A percentile compares a stretch with the other conserved stretches of the same genome.
These are phyloP conservation scores for Monosporozyma solicola DNA, from an alignment of 805 yeast genomes.

Conservation along the genomic window DNA sequence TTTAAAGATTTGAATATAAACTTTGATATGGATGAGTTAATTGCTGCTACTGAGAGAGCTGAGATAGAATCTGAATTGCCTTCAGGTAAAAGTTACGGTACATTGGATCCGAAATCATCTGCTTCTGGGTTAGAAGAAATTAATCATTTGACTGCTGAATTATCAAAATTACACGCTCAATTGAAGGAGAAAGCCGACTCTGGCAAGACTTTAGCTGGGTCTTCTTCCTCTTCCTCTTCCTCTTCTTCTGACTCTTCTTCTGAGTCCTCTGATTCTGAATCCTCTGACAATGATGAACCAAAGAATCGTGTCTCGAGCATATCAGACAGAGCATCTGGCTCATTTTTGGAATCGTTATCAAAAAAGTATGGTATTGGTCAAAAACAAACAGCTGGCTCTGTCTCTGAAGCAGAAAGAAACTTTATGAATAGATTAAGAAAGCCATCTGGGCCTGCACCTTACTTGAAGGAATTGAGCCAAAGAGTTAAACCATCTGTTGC, in stretches of 20 bases:
- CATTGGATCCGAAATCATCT: slow-evolving; percentile 22
- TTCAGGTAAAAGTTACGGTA: slow-evolving; percentile 4
- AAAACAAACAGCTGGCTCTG: slow-evolving; percentile 6
- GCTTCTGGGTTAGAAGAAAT: slow-evolving; percentile 19
- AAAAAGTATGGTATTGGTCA: slow-evolving; percentile 29
- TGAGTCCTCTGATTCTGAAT: slow-evolving; percentile 7
- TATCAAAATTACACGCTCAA: slow-evolving; percentile 10
- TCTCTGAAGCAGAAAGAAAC: slow-evolving; percentile 11
- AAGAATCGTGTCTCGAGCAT: slow-evolving; percentile 5
- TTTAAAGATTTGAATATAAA: slow-evolving; percentile 59
- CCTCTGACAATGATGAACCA: slow-evolving; percentile 2
- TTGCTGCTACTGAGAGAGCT: slow-evolving; percentile 1
- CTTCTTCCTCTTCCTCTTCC: slow-evolving; percentile 6
- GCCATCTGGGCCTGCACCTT: slow-evolving; percentile 17
- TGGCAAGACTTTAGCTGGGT: neutral
- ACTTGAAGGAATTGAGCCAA: slow-evolving; percentile 19
- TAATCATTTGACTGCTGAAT: slow-evolving; percentile 17
- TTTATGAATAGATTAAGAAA: slow-evolving; percentile 27
- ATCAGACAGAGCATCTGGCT: slow-evolving; percentile 13
- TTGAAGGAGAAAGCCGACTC: slow-evolving; percentile 2
- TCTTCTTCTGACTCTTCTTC: slow-evolving; percentile 2
- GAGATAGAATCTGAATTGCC: neutral
- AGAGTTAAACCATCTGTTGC: slow-evolving; percentile 11
- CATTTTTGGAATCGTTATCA: slow-evolving; percentile 26
- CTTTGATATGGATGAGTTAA: slow-evolving; percentile 26